These are phyloP conservation scores for Alternaria triticimaculans DNA, from an alignment of 2,329 filamentous ascomycete genomes.

Conservation along the genomic window DNA sequence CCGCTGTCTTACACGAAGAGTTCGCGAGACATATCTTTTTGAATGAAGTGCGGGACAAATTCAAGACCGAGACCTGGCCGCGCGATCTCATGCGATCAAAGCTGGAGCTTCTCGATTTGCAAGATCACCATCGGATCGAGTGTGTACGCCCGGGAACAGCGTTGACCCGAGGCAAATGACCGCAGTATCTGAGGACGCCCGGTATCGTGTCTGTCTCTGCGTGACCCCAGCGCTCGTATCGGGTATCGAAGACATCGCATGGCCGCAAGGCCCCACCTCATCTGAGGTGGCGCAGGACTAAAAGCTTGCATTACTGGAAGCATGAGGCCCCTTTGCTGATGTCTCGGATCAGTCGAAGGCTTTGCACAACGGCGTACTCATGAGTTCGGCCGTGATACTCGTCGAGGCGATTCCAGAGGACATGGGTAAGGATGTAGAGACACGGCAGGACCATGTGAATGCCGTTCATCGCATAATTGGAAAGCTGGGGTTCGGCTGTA, in stretches of 20 bases:
- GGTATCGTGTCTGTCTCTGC: not conserved
- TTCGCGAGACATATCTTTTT: not conserved
- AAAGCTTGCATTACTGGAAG: not conserved
- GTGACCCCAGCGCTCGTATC: not conserved
- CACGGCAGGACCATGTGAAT: not conserved
- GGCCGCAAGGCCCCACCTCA: not conserved
- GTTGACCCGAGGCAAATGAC: not conserved
- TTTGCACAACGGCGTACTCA: not conserved
- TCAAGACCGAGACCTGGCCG: not conserved
- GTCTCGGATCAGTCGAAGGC: not conserved
- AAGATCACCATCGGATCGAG: too few species aligned
- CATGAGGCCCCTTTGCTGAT: not conserved
- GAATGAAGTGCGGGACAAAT: not conserved
- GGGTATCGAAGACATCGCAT: not conserved
- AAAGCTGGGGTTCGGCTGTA: not conserved
- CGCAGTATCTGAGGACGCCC: not conserved
- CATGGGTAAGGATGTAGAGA: not conserved
- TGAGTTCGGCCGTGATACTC: not conserved
- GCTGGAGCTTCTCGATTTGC: not conserved
- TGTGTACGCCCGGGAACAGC: not conserved
- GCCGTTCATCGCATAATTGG: not conserved
- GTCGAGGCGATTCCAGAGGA: not conserved
- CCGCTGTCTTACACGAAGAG: not conserved
- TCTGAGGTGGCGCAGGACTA: not conserved
- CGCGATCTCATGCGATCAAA: not conserved